phyloP scores from a whole-genome alignment of 139 green algal genomes.

The Picochlorum sp. region DNA sequence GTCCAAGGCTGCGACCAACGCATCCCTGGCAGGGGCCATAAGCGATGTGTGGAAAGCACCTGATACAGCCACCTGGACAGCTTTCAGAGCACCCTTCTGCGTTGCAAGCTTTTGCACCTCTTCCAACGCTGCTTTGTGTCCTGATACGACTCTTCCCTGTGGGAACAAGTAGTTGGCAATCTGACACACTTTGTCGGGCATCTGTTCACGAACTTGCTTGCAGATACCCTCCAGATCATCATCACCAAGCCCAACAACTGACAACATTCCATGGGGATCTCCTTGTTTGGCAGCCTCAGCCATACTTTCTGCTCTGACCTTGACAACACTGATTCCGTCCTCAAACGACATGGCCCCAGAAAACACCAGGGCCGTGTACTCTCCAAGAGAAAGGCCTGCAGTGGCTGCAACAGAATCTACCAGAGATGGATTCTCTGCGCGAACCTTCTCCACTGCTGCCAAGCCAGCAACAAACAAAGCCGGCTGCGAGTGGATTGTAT shows the following conservation, averaged over 20 bases:
- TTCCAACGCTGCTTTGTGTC: slow-evolving; percentile 62
- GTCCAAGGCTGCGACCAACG: slow-evolving; percentile 53
- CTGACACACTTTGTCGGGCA: slow-evolving; percentile 54
- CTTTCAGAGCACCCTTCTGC: slow-evolving; percentile 71
- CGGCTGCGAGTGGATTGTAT: slow-evolving; percentile 64
- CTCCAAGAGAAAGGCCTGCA: slow-evolving; percentile 78
- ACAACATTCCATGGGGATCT: slow-evolving; percentile 79
- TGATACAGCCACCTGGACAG: slow-evolving; percentile 56
- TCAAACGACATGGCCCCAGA: slow-evolving; percentile 77
- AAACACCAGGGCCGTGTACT: slow-evolving; percentile 87
- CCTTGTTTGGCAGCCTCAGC: slow-evolving; percentile 49
- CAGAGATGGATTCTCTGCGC: slow-evolving; percentile 28
- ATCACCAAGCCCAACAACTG: slow-evolving; percentile 77
- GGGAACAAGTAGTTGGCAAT: slow-evolving; percentile 90
- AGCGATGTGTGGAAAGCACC: slow-evolving; percentile 88
- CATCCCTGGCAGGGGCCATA: slow-evolving; percentile 66
- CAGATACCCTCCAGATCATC: slow-evolving; percentile 44
- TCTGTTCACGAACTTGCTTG: slow-evolving; percentile 16
- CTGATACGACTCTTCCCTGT: slow-evolving; percentile 68
- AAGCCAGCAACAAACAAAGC: slow-evolving; percentile 84
- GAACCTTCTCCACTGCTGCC: slow-evolving; percentile 69
- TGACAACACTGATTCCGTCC: slow-evolving; percentile 84
- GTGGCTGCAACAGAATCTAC: slow-evolving; percentile 34
- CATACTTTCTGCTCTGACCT: slow-evolving; percentile 77
- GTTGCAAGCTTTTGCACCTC: slow-evolving; percentile 43